Percentiles rank a stretch among this genome's conserved stretches.
Evolutionary conservation across 179 eudicot species (phyloP).

Genomic region (Silene vulgaris): DNA sequence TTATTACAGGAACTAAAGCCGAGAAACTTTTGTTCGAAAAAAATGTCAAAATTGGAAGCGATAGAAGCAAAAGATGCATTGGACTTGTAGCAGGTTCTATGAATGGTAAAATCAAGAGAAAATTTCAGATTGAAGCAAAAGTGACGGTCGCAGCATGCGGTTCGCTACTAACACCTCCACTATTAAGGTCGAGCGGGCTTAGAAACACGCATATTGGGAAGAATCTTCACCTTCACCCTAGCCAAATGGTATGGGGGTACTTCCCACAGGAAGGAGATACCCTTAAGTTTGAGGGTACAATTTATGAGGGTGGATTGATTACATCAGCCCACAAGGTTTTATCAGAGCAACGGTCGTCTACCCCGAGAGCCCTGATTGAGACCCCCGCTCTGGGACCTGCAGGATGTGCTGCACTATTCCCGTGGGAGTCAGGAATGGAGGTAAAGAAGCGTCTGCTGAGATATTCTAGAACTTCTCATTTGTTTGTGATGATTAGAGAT

Average conservation of each 20-base stretch:
- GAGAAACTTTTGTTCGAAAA: conserved; percentile 29
- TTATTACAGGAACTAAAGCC: conserved; percentile 54
- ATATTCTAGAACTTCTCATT: conserved; percentile 54
- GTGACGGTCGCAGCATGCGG: conserved; percentile 65
- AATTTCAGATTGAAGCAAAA: conserved; percentile 49
- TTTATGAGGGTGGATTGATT: conserved; percentile 58
- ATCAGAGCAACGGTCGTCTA: conserved; percentile 23
- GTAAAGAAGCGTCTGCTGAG: conserved; percentile 39
- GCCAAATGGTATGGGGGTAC: conserved; percentile 64
- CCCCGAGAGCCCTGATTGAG: conserved; percentile 49
- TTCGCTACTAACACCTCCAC: conserved; percentile 51
- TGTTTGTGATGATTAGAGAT: conserved; percentile 52
- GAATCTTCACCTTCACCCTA: conserved; percentile 42
- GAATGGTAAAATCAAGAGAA: conserved; percentile 30
- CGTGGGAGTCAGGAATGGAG: conserved; percentile 60
- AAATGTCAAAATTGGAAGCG: conserved; percentile 1
- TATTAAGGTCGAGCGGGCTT: conserved; percentile 46
- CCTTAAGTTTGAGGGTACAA: conserved; percentile 39
- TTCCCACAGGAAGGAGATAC: conserved; percentile 40
- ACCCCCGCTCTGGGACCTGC: conserved; percentile 58
- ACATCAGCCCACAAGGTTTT: conserved; percentile 55
- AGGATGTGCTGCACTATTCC: conserved; percentile 53
- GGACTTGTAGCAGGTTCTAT: conserved; percentile 45
- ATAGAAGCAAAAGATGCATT: conserved; percentile 36
- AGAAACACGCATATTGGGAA: conserved; percentile 38